These are phyloP conservation scores for Cutaneotrichosporon arboriforme DNA, from an alignment of 1,284 basidiomycete genomes.

Conservation along the genomic window DNA sequence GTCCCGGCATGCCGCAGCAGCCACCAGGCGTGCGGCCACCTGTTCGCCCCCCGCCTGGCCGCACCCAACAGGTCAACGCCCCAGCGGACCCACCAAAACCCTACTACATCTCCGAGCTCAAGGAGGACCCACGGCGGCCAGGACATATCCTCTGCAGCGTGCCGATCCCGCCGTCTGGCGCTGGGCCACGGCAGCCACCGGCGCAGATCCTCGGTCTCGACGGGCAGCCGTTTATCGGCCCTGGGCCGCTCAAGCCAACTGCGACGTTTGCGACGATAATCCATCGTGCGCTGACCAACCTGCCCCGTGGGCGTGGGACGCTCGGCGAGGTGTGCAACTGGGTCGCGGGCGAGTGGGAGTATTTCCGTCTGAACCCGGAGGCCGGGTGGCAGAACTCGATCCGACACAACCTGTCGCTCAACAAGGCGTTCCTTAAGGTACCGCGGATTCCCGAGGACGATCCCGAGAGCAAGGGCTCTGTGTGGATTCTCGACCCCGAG, in stretches of 20 bases:
- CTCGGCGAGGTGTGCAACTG: constrained; percentile 86
- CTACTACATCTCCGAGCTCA: constrained; percentile 42
- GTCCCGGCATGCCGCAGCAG: constrained; percentile 6
- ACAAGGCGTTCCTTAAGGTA: constrained; percentile 78
- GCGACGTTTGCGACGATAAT: constrained; percentile 48
- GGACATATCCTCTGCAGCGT: constrained; percentile 45
- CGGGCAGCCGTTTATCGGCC: constrained; percentile 46
- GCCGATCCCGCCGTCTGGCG: constrained; percentile 44
- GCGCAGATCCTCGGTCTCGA: constrained; percentile 44
- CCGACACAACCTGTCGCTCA: constrained; percentile 82
- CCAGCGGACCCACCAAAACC: constrained; percentile 30
- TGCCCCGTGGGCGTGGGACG: constrained; percentile 68
- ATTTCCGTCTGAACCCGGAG: constrained; percentile 76
- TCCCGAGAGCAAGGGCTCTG: constrained; percentile 73
- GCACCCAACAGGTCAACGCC: constrained; percentile 1
- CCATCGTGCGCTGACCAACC: constrained; percentile 39
- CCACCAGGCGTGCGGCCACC: neutral
- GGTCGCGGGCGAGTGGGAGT: constrained; percentile 81
- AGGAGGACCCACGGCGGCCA: constrained; percentile 38
- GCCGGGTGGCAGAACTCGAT: constrained; percentile 90
- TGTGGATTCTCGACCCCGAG: constrained; percentile 78
- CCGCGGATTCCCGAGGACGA: constrained; percentile 74
- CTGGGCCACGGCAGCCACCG: constrained; percentile 42
- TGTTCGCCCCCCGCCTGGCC: constrained; percentile 4
- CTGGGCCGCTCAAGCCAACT: constrained; percentile 45